These are phyloP conservation scores for Paralagenidium karlingii DNA, from an alignment of 352 stramenopile species.

Conservation along the genomic window DNA sequence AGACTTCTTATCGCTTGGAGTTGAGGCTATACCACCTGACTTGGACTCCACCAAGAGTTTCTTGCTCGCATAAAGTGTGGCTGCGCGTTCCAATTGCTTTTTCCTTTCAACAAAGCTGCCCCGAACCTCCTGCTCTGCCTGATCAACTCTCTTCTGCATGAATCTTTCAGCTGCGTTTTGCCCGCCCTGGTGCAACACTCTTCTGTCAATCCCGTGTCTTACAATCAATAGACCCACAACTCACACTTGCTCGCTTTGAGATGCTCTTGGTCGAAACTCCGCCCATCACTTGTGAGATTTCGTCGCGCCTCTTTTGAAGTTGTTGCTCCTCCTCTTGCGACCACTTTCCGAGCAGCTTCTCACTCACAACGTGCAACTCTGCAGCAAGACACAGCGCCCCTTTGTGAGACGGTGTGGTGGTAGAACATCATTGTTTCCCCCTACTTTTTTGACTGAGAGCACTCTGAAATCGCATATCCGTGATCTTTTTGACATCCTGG, in stretches of 20 bases:
- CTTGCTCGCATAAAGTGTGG: slow-evolving; percentile 4
- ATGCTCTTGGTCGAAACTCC: slow-evolving; percentile 18
- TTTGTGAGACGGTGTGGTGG: background rate
- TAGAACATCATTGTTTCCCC: background rate
- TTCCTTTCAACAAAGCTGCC: slow-evolving; percentile 19
- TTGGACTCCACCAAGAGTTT: slow-evolving; percentile 2
- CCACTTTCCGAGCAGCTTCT: slow-evolving; percentile 16
- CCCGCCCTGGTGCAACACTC: too few species aligned
- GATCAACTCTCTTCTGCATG: slow-evolving; percentile 32
- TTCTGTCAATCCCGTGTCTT: slow-evolving; percentile 2
- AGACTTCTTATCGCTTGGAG: background rate
- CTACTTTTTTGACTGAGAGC: slow-evolving; percentile 24
- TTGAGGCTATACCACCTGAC: background rate
- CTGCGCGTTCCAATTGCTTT: slow-evolving; percentile 13
- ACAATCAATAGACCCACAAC: background rate
- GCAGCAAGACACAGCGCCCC: background rate
- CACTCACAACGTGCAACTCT: slow-evolving; percentile 22
- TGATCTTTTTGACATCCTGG: slow-evolving; percentile 13
- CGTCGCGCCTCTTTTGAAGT: slow-evolving; percentile 13
- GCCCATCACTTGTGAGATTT: slow-evolving; percentile 15
- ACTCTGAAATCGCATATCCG: slow-evolving; percentile 16
- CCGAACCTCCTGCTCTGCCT: slow-evolving; percentile 16
- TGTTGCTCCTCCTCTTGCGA: slow-evolving; percentile 11
- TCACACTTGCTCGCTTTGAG: background rate
- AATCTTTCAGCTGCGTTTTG: slow-evolving; percentile 9